Evolutionary conservation across 192 early-diverging fungal species (phyloP).

Genomic region (Coemansia sp.): DNA sequence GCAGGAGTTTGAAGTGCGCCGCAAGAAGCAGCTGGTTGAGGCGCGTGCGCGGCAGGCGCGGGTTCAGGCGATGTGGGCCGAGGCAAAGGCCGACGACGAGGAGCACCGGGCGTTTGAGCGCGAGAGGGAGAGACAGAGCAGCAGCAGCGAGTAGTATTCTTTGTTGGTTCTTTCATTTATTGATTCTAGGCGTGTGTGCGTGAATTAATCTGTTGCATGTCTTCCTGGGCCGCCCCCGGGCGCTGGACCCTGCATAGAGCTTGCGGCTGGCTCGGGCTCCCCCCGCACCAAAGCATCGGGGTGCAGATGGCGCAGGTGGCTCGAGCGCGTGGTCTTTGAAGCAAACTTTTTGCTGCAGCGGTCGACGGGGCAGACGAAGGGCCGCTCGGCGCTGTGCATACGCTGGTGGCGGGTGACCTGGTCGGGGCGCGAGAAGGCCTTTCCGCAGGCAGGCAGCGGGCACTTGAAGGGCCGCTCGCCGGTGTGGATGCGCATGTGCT

Average conservation of each 20-base stretch:
- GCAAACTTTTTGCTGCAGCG: constrained; percentile 37
- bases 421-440: constrained; percentile 70
- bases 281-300: constrained; percentile 4
- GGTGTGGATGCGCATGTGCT: constrained; percentile 72
- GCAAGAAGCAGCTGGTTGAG: constrained; percentile 43
- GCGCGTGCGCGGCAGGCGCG: constrained; percentile 30
- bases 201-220: too few relatives aligned
- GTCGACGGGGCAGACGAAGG: constrained; percentile 30
- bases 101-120: constrained; percentile 34
- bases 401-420: constrained; percentile 63
- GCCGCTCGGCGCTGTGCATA: constrained; percentile 37
- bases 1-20: constrained; percentile 39
- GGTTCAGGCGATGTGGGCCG: constrained; percentile 18
- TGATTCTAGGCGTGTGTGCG: too few relatives aligned
- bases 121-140: neutral
- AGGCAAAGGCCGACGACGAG: constrained; percentile 28
- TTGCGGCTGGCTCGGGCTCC: neutral
- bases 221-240: too few relatives aligned
- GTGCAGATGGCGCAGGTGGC: constrained; percentile 35
- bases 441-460: constrained; percentile 60
- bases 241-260: neutral
- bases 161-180: too few relatives aligned
- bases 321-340: constrained; percentile 27
- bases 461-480: constrained; percentile 74
- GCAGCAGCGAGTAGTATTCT: too few relatives aligned